Percentiles rank a stretch among this genome's conserved stretches.
Conservation (phyloP, 257 asterid species). For the Salvia rosmarinus region DNA sequence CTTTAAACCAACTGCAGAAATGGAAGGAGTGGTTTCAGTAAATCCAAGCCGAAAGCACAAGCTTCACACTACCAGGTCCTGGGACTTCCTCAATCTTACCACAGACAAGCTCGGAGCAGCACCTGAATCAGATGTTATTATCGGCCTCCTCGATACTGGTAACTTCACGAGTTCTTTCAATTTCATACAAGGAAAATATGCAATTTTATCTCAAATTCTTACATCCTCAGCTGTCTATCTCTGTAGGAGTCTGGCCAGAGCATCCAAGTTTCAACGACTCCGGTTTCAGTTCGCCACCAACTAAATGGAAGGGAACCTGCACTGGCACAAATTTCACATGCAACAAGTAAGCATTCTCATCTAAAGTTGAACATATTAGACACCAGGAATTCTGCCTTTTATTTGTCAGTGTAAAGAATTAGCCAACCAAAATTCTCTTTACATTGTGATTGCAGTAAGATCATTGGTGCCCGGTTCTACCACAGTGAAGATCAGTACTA, state of each 20-base stretch:
- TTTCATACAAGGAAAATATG: not conserved
- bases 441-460: constrained; percentile 39
- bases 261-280: constrained; percentile 63
- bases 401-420: not conserved
- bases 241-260: constrained; percentile 64
- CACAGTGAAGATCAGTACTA: constrained; percentile 27
- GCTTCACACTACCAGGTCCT: constrained; percentile 57
- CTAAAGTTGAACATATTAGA: not conserved
- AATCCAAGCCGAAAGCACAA: constrained; percentile 41
- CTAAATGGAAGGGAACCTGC: constrained; percentile 66
- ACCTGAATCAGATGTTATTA: constrained; percentile 42
- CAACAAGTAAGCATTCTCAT: constrained; percentile 50
- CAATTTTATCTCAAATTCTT: too few species aligned
- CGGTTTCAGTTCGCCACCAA: constrained; percentile 51
- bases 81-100: constrained; percentile 53
- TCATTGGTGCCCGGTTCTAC: constrained; percentile 55
- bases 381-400: not conserved
- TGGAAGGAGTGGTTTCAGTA: constrained; percentile 58
- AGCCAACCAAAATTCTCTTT: not conserved
- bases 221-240: not conserved
- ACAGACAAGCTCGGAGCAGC: constrained; percentile 33
- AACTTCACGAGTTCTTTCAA: not conserved
- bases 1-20: constrained; percentile 28
- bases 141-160: constrained; percentile 58
- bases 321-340: constrained; percentile 57